Evolutionary conservation across 2,329 filamentous ascomycete species (phyloP).

Genomic region (Xylariomycetidae sp.): DNA sequence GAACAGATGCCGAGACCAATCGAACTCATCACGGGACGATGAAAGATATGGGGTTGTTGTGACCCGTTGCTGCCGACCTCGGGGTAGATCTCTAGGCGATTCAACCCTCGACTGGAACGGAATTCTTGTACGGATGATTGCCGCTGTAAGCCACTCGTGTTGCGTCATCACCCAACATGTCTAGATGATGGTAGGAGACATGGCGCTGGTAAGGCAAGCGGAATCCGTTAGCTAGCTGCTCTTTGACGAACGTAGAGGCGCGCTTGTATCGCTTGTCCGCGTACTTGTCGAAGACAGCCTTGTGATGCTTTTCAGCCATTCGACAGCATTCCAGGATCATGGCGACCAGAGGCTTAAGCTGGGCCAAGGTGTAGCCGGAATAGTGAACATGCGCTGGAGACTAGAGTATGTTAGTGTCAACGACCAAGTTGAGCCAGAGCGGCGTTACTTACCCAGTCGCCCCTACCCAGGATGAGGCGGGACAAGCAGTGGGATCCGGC

Average conservation of each 20-base stretch:
- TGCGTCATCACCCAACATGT: constrained; percentile 9
- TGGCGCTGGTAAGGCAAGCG: constrained; percentile 35
- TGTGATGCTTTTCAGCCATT: constrained; percentile 72
- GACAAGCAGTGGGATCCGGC: constrained; percentile 91
- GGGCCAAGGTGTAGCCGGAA: constrained; percentile 83
- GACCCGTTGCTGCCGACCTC: background rate
- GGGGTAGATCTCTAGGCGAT: constrained; percentile 1
- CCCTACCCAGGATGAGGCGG: constrained; percentile 82
- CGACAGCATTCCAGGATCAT: constrained; percentile 86
- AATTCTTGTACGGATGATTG: constrained; percentile 16
- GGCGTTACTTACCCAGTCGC: constrained; percentile 71
- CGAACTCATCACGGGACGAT: background rate
- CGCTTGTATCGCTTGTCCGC: constrained; percentile 80
- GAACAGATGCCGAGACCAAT: background rate
- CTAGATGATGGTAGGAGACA: constrained; percentile 7
- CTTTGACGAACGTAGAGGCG: constrained; percentile 73
- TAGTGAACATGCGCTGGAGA: constrained; percentile 81
- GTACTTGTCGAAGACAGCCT: constrained; percentile 89
- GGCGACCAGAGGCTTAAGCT: constrained; percentile 70
- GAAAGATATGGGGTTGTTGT: background rate
- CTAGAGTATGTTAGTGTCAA: constrained; percentile 42
- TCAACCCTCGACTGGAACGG: constrained; percentile 19
- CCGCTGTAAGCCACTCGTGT: constrained; percentile 6
- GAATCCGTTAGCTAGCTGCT: constrained; percentile 60
- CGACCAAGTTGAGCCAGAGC: constrained; percentile 1